Conservation (phyloP, 2,329 filamentous ascomycete species). For the Alternaria consortialis region DNA sequence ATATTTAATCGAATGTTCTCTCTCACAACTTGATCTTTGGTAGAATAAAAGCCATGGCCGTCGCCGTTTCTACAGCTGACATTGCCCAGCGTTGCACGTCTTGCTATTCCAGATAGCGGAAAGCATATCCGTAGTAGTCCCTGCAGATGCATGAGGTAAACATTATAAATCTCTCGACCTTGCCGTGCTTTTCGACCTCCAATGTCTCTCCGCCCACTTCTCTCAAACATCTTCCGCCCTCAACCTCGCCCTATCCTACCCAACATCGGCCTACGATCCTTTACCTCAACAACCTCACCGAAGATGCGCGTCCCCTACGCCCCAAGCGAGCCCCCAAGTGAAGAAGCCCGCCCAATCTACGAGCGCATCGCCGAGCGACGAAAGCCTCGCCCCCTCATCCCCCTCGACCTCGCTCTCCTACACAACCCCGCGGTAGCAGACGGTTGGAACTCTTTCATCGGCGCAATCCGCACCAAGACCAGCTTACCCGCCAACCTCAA, state of each 20-base stretch:
- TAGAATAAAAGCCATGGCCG: neutral
- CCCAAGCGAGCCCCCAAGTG: conserved; percentile 57
- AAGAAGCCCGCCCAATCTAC: conserved; percentile 60
- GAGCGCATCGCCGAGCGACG: conserved; percentile 63
- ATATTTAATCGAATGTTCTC: neutral
- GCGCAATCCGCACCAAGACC: conserved; percentile 64
- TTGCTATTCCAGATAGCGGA: conserved; percentile 8
- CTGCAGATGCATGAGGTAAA: conserved; percentile 7
- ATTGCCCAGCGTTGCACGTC: neutral
- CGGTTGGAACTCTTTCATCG: conserved; percentile 68
- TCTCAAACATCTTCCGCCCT: neutral
- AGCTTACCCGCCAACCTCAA: conserved; percentile 63
- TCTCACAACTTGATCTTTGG: neutral
- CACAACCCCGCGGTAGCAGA: conserved; percentile 65
- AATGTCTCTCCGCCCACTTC: conserved; percentile 3
- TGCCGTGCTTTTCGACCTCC: neutral
- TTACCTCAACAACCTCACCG: conserved; percentile 14
- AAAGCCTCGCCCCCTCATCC: conserved; percentile 61
- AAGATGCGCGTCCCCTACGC: conserved; percentile 67
- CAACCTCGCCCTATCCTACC: neutral
- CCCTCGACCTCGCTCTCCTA: conserved; percentile 64
- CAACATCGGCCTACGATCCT: neutral
- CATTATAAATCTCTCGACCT: conserved; percentile 10
- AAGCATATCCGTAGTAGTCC: conserved; percentile 13
- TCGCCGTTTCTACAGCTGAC: neutral